A percentile compares a stretch with the other conserved stretches of the same genome.
phyloP scores from a whole-genome alignment of 1,284 basidiomycete genomes.

The Laetiporus sulphureus region DNA sequence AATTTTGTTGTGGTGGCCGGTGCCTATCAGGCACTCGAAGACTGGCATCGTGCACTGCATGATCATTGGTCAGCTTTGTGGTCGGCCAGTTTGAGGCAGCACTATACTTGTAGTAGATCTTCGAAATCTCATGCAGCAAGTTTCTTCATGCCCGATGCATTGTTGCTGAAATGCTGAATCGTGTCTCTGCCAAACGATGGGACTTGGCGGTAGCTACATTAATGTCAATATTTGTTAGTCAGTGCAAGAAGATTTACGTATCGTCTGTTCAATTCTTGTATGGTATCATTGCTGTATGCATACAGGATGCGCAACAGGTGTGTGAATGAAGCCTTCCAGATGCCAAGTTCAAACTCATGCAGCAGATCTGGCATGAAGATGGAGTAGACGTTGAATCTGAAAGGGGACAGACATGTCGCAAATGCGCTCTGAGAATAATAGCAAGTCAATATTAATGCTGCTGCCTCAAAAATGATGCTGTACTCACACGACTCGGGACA shows the following conservation, averaged over 20 bases:
- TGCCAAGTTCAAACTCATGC: slow-evolving; percentile 32
- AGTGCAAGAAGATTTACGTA: slow-evolving; percentile 5
- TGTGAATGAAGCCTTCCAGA: slow-evolving; percentile 24
- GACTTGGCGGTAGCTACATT: slow-evolving; percentile 15
- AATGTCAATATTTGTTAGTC: not conserved
- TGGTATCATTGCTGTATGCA: slow-evolving; percentile 10
- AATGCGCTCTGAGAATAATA: slow-evolving; percentile 3
- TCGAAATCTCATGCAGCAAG: slow-evolving; percentile 24
- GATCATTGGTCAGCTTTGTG: too few species aligned
- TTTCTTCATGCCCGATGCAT: slow-evolving; percentile 22
- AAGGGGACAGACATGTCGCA: too few species aligned
- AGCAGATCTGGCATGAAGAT: slow-evolving; percentile 29
- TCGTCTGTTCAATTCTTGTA: slow-evolving; percentile 14
- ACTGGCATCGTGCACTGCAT: slow-evolving; percentile 25
- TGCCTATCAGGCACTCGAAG: slow-evolving; percentile 21
- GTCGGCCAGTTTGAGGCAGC: too few species aligned
- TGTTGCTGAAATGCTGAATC: slow-evolving; percentile 18
- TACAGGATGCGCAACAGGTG: slow-evolving; percentile 8
- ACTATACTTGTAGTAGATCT: slow-evolving; percentile 23
- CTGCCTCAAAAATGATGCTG: too few species aligned
- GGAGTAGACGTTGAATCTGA: too few species aligned
- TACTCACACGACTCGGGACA: too few species aligned
- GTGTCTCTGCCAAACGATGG: slow-evolving; percentile 21
- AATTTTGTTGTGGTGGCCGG: slow-evolving; percentile 12
- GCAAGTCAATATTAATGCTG: slow-evolving; percentile 16